Base-by-base conservation (phyloP, 352 stramenopile species). In the Salisapilia sapeloensis region DNA sequence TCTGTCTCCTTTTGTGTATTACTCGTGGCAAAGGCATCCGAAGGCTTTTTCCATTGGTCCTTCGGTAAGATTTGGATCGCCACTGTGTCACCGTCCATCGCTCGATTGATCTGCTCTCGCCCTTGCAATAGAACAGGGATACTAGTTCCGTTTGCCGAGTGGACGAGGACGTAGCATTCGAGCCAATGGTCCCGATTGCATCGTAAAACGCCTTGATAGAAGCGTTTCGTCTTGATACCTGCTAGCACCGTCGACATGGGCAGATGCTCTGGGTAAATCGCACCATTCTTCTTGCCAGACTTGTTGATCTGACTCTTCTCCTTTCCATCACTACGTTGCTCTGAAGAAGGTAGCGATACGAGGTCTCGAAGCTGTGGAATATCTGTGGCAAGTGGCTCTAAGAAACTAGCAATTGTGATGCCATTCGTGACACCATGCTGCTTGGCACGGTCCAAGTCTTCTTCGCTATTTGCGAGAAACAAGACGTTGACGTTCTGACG, bases 51-150 rank as follows among this genome's bases (percentile, higher is more conserved):
- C 71, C 71, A 86, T 35, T 78, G 49, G 0, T 52, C 48, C 37
- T 96, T 71, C 4, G 80, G 59, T 29, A 97, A 54, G 29, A 98
- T 42, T 43, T 96, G 71, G 42, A 99, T 87, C 1, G 82, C 91
- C 1, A 99, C 94, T n/a, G 97, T 46, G 55, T 99, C 95, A 12
- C 94, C 95, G 52, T 99, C 94, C 35, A 99, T 82, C 4, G 92
- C 93, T 27, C 95, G 77, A 57, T 99, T 99, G 22, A 97, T 91
- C 52, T 97, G 53, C 35, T 85, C 61, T 4, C 60, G 62, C 18
- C 71, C 66, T 35, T 82, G 59, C 10, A 86, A 47, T 17, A 86
- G 38, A 34, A 86, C 66, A 2, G 71, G 71, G 4, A 86, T 56
- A 35, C 71, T 71, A 4, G 70, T 58, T 1, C 60, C 61, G 14